Evolutionary conservation across 805 yeast genomes (phyloP), one percentile per base, ranked within the genome.

Genomic region (Sugiyamaella qingdaonensis): DNA sequence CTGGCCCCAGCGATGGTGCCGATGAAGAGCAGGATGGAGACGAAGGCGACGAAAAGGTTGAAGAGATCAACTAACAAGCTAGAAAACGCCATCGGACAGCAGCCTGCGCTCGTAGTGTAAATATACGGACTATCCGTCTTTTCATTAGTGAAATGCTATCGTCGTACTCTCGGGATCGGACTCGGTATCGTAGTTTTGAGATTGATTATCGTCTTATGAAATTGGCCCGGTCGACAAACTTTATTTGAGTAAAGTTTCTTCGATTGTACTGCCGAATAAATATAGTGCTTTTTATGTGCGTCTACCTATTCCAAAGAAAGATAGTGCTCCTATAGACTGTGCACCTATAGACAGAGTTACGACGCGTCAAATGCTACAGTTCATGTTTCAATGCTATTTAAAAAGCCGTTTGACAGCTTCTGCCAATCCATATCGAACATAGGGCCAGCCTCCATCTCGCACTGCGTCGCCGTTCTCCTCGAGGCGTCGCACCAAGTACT

Each of bases 391-490:
- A 14, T 14, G 29, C 36, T 10, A 34, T 29, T 45, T 11, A 33
- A 10, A 21, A 51, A 39, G 14, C 32, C 64, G 52, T 42, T 54
- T 39, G 46, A 49, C 21, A 19, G 51, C 46, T 51, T 61, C 64
- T 16, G 39, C n/a, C 18, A 59, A 37, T n/a, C 64, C 62, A 48
- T 53, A 58, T 46, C 54, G 49, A 44, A 56, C 64, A 35, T 60
- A 60, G 18, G 48, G 41, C 63, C 59, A 54, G 33, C 69, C 69
- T 10, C 65, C 65, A 21, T 59, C 63, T 31, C 92, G 84, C 5
- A 88, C 95, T 9, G 96, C 95, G 70, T 91, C 97, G 21, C 97
- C 97, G 66, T 91, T 91, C 73, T 91, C 98, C 73, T 91, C 97
- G 57, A 91, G 75, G 73, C 98, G 81, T 75, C 98, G 84, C 57